Conservation (phyloP, 805 yeast genomes). For the Kuraishia molischiana region DNA sequence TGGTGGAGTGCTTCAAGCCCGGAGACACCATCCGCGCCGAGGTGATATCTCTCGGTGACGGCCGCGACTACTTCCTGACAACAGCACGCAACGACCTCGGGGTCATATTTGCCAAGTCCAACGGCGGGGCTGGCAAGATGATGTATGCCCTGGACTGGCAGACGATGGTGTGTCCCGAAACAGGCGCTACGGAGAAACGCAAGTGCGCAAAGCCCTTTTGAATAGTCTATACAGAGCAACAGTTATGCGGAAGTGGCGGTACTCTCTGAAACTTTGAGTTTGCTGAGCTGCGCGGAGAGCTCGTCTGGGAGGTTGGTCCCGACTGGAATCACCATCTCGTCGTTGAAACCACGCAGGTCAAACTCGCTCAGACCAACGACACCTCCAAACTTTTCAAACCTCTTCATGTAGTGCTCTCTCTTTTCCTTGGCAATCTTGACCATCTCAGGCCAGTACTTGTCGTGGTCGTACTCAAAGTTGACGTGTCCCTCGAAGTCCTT, state of each 20-base stretch:
- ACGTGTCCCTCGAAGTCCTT: constrained; percentile 76
- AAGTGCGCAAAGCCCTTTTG: constrained; percentile 88
- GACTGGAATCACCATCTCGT: background rate
- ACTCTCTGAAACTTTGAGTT: background rate
- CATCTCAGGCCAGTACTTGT: constrained; percentile 69
- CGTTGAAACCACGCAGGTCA: constrained; percentile 49
- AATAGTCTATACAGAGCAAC: constrained; percentile 1
- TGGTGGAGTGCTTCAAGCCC: constrained; percentile 73
- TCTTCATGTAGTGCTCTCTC: constrained; percentile 51
- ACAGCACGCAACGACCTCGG: constrained; percentile 92
- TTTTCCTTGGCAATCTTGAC: constrained; percentile 48
- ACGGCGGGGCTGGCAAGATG: constrained; percentile 57
- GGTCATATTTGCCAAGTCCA: constrained; percentile 77
- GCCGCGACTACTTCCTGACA: constrained; percentile 77
- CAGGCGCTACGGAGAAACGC: constrained; percentile 69
- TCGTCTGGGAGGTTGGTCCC: constrained; percentile 1
- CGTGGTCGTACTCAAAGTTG: constrained; percentile 77
- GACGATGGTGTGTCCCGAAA: constrained; percentile 71
- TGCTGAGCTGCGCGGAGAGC: background rate
- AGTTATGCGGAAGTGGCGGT: background rate
- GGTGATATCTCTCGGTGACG: constrained; percentile 88
- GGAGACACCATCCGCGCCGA: constrained; percentile 88
- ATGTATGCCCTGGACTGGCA: constrained; percentile 95
- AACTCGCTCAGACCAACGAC: constrained; percentile 73
- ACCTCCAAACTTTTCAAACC: constrained; percentile 66